A percentile compares a stretch with the other conserved stretches of the same genome.
These are phyloP conservation scores for Omphalea diandra DNA, from an alignment of 441 rosid species.

Conservation along the genomic window DNA sequence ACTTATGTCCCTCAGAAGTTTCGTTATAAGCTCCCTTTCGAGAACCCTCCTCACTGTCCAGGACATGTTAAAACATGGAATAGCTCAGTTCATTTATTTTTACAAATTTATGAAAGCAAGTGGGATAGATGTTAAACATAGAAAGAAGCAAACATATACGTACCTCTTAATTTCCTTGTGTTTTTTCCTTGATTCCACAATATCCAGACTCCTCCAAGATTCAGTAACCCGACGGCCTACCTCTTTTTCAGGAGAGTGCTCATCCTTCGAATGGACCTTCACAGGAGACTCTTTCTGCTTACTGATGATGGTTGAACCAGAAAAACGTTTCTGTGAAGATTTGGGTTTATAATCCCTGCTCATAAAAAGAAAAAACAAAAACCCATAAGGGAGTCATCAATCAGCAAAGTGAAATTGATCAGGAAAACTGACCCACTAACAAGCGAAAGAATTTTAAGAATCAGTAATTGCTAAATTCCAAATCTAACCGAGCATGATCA, in stretches of 20 bases:
- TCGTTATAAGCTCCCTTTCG: constrained; percentile 34
- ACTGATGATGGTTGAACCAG: constrained; percentile 32
- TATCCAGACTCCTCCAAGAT: constrained; percentile 26
- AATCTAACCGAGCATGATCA: constrained; percentile 37
- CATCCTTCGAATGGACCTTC: constrained; percentile 31
- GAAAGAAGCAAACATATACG: constrained; percentile 9
- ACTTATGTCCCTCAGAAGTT: constrained; percentile 39
- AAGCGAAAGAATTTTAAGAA: not conserved
- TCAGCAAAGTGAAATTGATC: not conserved
- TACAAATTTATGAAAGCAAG: constrained; percentile 5
- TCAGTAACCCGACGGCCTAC: constrained; percentile 26
- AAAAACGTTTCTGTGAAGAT: constrained; percentile 31
- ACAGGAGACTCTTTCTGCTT: constrained; percentile 38
- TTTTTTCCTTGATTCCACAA: constrained; percentile 32
- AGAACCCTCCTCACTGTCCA: constrained; percentile 54
- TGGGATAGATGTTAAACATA: not conserved
- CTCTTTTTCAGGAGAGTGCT: constrained; percentile 31
- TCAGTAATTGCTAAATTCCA: constrained; percentile 6
- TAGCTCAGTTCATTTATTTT: not conserved
- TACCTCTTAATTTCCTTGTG: constrained; percentile 58
- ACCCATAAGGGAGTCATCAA: not conserved
- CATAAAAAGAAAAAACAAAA: not conserved
- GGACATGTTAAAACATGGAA: constrained; percentile 21
- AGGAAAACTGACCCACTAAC: constrained; percentile 8
- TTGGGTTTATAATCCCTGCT: constrained; percentile 32